Percentiles rank a stretch among this genome's conserved stretches.
These are phyloP conservation scores for Starmerella stigmatis DNA, from an alignment of 805 yeast genomes.

Conservation along the genomic window DNA sequence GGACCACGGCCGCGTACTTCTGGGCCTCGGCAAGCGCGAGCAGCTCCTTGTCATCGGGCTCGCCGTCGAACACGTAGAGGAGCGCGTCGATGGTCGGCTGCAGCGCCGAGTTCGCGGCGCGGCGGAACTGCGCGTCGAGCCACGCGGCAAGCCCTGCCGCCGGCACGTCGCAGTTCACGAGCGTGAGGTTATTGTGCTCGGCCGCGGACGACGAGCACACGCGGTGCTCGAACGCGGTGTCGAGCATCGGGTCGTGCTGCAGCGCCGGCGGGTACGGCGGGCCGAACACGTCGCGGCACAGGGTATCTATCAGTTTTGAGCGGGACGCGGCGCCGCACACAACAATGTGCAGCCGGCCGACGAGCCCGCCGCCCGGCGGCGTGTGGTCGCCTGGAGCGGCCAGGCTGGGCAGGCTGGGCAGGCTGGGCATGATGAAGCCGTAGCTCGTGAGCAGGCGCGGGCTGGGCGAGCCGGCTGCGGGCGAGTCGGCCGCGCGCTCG, in stretches of 20 bases:
- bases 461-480: neutral
- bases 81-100: constrained; percentile 11
- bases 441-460: neutral
- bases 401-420: constrained; percentile 7
- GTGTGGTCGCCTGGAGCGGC: too few species aligned
- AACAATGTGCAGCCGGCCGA: neutral
- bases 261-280: constrained; percentile 1
- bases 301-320: neutral
- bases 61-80: constrained; percentile 4
- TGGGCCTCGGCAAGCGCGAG: constrained; percentile 7
- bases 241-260: neutral
- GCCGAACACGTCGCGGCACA: neutral
- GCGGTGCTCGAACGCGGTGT: constrained; percentile 1
- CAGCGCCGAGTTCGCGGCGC: constrained; percentile 1
- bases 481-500: neutral
- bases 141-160: constrained; percentile 4
- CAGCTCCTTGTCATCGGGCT: constrained; percentile 3
- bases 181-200: constrained; percentile 8
- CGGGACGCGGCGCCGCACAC: constrained; percentile 3
- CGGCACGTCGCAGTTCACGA: constrained; percentile 3
- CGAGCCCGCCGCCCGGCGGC: neutral
- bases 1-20: constrained; percentile 9
- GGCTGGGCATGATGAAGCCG: constrained; percentile 15
- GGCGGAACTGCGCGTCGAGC: constrained; percentile 11
- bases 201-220: constrained; percentile 7